phyloP scores from a whole-genome alignment of 2,329 filamentous ascomycete genomes.

The Bipolaris zeicola region DNA sequence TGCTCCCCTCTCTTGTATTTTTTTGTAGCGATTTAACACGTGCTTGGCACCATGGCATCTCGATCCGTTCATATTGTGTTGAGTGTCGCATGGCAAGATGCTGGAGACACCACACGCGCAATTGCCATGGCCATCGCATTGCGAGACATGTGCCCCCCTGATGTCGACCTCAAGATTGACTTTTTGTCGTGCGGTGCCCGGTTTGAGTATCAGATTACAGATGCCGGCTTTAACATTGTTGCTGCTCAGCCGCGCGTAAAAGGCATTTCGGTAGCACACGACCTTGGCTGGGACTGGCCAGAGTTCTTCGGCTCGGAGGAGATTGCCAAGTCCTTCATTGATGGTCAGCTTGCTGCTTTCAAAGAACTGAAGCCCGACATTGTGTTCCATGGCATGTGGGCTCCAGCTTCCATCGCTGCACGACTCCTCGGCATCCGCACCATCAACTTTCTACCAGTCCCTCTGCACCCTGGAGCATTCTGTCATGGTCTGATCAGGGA shows the following conservation, averaged over 20 bases:
- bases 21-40: not conserved
- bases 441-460: slow-evolving; percentile 41
- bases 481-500: slow-evolving; percentile 40
- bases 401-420: slow-evolving; percentile 39
- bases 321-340: slow-evolving; percentile 40
- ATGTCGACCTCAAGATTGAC: slow-evolving; percentile 33
- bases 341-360: slow-evolving; percentile 40
- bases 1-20: not conserved
- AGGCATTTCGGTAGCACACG: slow-evolving; percentile 39
- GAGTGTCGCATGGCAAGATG: slow-evolving; percentile 43
- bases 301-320: slow-evolving; percentile 43
- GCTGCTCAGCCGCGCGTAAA: slow-evolving; percentile 38
- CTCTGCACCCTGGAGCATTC: slow-evolving; percentile 37
- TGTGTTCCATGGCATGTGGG: slow-evolving; percentile 45
- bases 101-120: slow-evolving; percentile 41
- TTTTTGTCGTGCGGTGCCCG: slow-evolving; percentile 40
- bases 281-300: slow-evolving; percentile 43
- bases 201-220: slow-evolving; percentile 39
- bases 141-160: slow-evolving; percentile 36
- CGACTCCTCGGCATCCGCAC: slow-evolving; percentile 39
- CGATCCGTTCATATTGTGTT: slow-evolving; percentile 33
- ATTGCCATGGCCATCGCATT: slow-evolving; percentile 38
- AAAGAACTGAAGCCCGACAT: slow-evolving; percentile 38
- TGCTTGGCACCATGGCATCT: slow-evolving; percentile 19
- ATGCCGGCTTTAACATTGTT: slow-evolving; percentile 42